Evolutionary conservation across 2,329 filamentous ascomycete genomes (phyloP).

Genomic region (Apiospora pterosperma): DNA sequence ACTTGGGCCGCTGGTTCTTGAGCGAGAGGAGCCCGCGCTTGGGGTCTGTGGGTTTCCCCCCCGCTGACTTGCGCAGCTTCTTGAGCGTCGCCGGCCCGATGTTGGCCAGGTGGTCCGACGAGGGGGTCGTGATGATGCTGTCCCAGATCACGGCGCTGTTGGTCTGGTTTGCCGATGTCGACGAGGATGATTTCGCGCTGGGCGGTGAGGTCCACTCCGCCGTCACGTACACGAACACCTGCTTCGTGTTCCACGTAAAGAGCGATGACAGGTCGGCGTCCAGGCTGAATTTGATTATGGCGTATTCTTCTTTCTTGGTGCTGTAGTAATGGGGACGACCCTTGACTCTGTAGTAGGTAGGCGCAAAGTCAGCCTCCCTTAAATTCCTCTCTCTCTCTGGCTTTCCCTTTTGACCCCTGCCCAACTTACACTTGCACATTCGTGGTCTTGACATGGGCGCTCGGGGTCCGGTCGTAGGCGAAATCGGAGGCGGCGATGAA

Average conservation of each 20-base stretch:
- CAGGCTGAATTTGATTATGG: conserved; percentile 88
- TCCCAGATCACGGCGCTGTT: conserved; percentile 94
- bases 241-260: conserved; percentile 99
- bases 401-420: background rate
- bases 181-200: conserved; percentile 19
- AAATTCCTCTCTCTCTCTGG: background rate
- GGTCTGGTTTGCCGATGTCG: conserved; percentile 33
- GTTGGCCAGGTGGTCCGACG: conserved; percentile 60
- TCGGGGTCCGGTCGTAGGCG: conserved; percentile 64
- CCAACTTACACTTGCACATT: conserved; percentile 79
- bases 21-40: conserved; percentile 70
- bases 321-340: conserved; percentile 96
- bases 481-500: conserved; percentile 81
- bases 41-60: conserved; percentile 59
- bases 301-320: conserved; percentile 90
- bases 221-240: conserved; percentile 94
- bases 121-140: conserved; percentile 77
- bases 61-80: conserved; percentile 57
- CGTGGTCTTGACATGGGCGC: conserved; percentile 59
- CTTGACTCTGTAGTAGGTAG: conserved; percentile 58
- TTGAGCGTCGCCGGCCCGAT: conserved; percentile 57
- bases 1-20: conserved; percentile 87
- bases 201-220: conserved; percentile 59
- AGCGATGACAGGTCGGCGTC: conserved; percentile 87
- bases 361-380: background rate